phyloP scores from a whole-genome alignment of 1,139 yeast species.

The Arxiozyma bovina region DNA sequence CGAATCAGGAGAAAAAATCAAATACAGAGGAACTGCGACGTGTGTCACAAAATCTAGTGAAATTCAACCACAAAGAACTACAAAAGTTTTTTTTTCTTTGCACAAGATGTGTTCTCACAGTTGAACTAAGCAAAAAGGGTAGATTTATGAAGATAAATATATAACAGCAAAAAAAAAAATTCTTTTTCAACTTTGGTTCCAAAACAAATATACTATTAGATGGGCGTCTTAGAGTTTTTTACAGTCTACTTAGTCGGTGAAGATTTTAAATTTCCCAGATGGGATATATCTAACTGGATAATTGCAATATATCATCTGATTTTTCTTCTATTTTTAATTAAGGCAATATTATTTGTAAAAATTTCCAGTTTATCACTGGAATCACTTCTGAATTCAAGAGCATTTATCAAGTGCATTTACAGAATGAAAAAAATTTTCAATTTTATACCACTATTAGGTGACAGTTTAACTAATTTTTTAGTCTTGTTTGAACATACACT shows the following conservation, averaged over 20 bases:
- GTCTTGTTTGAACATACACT: conserved; percentile 5
- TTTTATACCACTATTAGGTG: conserved; percentile 21
- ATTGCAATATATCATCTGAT: neutral
- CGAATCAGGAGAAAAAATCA: no score
- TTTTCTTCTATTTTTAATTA: neutral
- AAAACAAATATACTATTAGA: neutral
- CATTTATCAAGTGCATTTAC: neutral
- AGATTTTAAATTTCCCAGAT: neutral
- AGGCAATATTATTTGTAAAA: neutral
- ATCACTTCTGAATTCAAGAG: neutral
- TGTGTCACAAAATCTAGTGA: no score
- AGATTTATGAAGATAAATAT: neutral
- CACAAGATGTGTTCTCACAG: no score
- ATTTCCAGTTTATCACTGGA: neutral
- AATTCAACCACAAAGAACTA: no score
- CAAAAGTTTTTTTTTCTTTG: no score
- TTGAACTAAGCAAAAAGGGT: no score
- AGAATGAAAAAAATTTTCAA: neutral
- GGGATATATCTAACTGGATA: neutral
- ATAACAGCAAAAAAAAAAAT: no score
- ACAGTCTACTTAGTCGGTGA: neutral
- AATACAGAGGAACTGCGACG: no score
- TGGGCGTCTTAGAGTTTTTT: neutral
- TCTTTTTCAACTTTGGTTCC: no score
- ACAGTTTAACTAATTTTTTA: conserved; percentile 3